Base-by-base conservation (phyloP, 2,329 filamentous ascomycete species). In the Myriosclerotinia duriaeana region DNA sequence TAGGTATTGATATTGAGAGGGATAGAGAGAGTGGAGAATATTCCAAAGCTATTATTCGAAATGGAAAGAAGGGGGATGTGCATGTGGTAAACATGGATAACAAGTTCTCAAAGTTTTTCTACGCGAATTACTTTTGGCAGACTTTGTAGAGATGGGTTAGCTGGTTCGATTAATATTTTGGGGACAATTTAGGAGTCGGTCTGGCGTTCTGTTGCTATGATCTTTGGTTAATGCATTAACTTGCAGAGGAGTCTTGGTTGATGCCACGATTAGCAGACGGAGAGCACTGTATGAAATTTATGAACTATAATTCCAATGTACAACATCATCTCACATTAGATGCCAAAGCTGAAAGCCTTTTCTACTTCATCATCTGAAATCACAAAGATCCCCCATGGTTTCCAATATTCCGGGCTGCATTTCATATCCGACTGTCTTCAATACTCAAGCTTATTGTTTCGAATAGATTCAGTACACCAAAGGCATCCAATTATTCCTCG, bases 91-190 rank as follows among this genome's bases (percentile, higher is more conserved):
- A 96, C 75, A 88, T 99, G 77, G 93, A 98, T 74, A 88, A 90
- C 73, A 96, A 95, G 80, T 93, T 97, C 77, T 94, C 91, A 67
- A 85, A 89, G 69, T 94, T 90, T 77, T 97, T 96, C 76, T 97
- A 97, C 75, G 92, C 93, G 30, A 96, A 97, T 74, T 96, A 96
- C 77, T 96, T 98, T 76, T 99, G 95, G 95, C 85, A 92, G 74
- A 94, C 88, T 40, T 82, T 97, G 77, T 96, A 81, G 42, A 17
- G 20, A 78, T 78, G 76, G 54, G 36, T 42, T 40, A 14, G 42
- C 22, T 46, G 44, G 59, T 17, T 20, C 50, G 22, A 34, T 59
- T 11, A 54, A 48, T 58, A 50, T 22, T 17, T 30, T 53, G 20
- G 26, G 22, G n/a, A 54, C 15, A 34, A 26, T 38, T 34, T 17